Evolutionary conservation across 345 rosid species (phyloP).

Genomic region (Microthlaspi erraticum): DNA sequence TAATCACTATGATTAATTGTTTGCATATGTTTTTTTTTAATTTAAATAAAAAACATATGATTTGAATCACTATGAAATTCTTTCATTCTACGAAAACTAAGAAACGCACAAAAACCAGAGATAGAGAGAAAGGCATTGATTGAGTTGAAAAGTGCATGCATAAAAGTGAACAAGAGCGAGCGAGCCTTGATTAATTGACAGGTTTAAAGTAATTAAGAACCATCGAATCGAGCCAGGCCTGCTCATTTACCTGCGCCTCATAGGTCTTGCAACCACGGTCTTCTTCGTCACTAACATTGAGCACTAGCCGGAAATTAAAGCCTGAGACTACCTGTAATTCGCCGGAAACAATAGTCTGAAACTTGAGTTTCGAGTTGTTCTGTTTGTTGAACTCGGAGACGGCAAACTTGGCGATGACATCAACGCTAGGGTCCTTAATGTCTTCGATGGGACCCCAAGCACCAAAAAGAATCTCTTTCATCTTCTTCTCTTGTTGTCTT

Average conservation of each 20-base stretch:
- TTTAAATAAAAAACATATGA: too few relatives aligned
- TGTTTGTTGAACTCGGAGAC: slow-evolving; percentile 8
- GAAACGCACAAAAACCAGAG: too few relatives aligned
- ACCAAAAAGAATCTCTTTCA: neutral
- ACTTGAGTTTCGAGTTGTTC: neutral
- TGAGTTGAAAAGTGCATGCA: too few relatives aligned
- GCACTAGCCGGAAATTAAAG: neutral
- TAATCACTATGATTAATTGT: too few relatives aligned
- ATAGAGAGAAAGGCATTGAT: too few relatives aligned
- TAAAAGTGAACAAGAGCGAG: too few relatives aligned
- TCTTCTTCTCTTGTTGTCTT: too few relatives aligned
- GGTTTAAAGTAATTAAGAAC: neutral
- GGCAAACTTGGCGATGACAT: slow-evolving; percentile 8
- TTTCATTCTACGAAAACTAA: too few relatives aligned
- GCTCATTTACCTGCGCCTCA: neutral
- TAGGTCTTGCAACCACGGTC: neutral
- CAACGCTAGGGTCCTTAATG: neutral
- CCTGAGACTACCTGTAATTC: neutral
- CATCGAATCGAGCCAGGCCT: neutral
- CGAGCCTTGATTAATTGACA: neutral
- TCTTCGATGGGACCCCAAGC: neutral
- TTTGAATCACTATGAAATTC: too few relatives aligned
- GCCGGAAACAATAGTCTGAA: neutral
- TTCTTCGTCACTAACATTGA: neutral
- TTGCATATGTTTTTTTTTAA: too few relatives aligned